phyloP scores from a whole-genome alignment of 257 asterid genomes.

The Fraxinus pennsylvanica region DNA sequence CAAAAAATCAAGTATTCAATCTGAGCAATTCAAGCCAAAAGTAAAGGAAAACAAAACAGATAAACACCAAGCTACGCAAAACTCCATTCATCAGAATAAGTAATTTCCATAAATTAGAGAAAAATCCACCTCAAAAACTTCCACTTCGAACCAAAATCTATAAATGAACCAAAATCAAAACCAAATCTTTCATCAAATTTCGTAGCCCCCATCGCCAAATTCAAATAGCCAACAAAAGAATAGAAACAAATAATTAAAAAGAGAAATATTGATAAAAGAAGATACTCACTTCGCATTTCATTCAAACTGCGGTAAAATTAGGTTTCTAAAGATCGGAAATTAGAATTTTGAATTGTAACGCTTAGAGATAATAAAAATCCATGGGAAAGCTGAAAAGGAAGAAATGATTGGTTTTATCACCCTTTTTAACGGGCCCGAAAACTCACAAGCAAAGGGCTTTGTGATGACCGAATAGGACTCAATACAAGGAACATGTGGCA shows the following conservation, averaged over 20 bases:
- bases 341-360: not conserved
- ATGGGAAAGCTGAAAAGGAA: not conserved
- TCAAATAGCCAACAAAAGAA: not conserved
- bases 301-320: conserved; percentile 27
- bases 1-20: too few species aligned
- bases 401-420: too few species aligned
- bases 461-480: conserved; percentile 38
- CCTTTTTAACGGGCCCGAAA: conserved; percentile 17
- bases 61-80: too few species aligned
- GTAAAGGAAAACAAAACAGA: too few species aligned
- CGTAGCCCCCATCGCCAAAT: conserved; percentile 26
- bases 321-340: conserved; percentile 36
- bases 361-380: conserved; percentile 12
- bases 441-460: conserved; percentile 25
- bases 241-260: not conserved
- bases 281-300: conserved; percentile 34
- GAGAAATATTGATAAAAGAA: too few species aligned
- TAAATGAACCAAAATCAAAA: not conserved
- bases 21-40: too few species aligned
- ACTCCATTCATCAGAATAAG: too few species aligned
- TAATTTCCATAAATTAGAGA: too few species aligned
- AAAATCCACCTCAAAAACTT: too few species aligned
- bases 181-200: not conserved
- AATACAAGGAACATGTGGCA: conserved; percentile 31
- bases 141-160: not conserved